Conservation (phyloP, 345 rosid species). For the Camelina neglecta region DNA sequence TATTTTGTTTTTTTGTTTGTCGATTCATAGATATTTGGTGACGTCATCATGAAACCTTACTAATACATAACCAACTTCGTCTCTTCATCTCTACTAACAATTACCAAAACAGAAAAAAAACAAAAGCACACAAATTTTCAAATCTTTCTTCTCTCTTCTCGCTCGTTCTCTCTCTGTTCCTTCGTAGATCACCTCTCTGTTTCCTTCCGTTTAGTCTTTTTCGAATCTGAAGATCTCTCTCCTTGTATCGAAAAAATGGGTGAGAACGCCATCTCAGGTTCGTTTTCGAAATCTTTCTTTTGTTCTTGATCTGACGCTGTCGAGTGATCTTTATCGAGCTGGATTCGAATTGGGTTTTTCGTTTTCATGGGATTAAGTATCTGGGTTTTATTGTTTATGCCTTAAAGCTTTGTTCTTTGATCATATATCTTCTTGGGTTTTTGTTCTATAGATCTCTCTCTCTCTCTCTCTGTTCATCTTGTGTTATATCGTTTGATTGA, state of each 20-base stretch:
- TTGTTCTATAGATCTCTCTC: constrained; percentile 33
- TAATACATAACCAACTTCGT: constrained; percentile 41
- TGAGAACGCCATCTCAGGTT: constrained; percentile 50
- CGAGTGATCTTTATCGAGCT: constrained; percentile 17
- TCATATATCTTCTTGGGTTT: constrained; percentile 28
- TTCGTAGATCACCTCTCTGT: constrained; percentile 29
- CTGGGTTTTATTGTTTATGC: constrained; percentile 33
- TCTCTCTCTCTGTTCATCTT: constrained; percentile 28
- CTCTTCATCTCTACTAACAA: constrained; percentile 38
- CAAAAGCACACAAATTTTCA: constrained; percentile 12
- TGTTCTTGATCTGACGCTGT: constrained; percentile 29
- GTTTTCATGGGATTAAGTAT: constrained; percentile 6
- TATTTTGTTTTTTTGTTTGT: too few relatives aligned
- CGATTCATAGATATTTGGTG: not conserved
- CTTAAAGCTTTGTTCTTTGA: constrained; percentile 37
- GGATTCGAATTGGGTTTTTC: constrained; percentile 28
- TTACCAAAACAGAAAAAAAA: constrained; percentile 2
- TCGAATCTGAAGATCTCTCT: constrained; percentile 31
- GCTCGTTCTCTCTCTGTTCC: constrained; percentile 9
- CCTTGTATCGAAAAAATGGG: constrained; percentile 49
- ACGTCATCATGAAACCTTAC: constrained; percentile 22
- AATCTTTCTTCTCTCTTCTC: constrained; percentile 25
- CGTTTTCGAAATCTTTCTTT: constrained; percentile 28
- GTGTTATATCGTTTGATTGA: constrained; percentile 11
- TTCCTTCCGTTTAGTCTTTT: constrained; percentile 4